Conservation (phyloP, 1,284 basidiomycete genomes). For the Moesziomyces antarcticus region DNA sequence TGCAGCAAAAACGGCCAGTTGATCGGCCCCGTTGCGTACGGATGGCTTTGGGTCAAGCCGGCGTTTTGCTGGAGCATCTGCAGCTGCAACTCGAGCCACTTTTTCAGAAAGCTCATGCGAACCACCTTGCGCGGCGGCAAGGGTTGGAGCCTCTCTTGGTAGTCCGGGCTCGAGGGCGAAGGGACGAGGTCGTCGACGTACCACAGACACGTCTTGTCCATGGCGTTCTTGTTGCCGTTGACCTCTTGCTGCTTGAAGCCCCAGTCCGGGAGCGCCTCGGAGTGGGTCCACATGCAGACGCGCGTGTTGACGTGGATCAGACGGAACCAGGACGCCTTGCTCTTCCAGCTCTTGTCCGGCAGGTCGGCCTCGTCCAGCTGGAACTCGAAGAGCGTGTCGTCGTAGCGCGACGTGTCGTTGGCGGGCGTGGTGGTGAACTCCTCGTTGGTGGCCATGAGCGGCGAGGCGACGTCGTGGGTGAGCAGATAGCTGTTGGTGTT, state of each 20-base stretch:
- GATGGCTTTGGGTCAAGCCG: conserved; percentile 91
- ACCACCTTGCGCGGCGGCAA: conserved; percentile 76
- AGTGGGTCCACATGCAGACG: conserved; percentile 93
- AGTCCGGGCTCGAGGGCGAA: conserved; percentile 68
- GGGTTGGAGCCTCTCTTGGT: conserved; percentile 51
- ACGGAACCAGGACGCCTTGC: conserved; percentile 58
- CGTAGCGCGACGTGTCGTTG: conserved; percentile 68
- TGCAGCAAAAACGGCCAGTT: conserved; percentile 97
- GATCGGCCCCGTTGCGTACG: conserved; percentile 91
- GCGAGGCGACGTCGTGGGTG: conserved; percentile 97
- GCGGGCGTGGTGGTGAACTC: conserved; percentile 81
- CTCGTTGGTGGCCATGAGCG: conserved; percentile 96
- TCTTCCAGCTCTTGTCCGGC: conserved; percentile 34
- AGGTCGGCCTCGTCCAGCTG: conserved; percentile 41
- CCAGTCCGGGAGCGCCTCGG: conserved; percentile 87
- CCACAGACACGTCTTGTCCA: conserved; percentile 87
- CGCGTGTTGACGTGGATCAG: conserved; percentile 84
- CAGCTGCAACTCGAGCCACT: conserved; percentile 91
- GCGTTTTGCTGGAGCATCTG: conserved; percentile 98
- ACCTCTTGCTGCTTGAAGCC: conserved; percentile 96
- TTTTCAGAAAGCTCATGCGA: conserved; percentile 89
- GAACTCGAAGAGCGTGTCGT: conserved; percentile 69
- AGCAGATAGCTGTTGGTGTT: conserved; percentile 84
- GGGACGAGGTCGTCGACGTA: conserved; percentile 83
- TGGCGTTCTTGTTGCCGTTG: conserved; percentile 93